These are phyloP conservation scores for Thalia dealbata DNA, from an alignment of 176 grass and related monocot genomes.

Conservation along the genomic window DNA sequence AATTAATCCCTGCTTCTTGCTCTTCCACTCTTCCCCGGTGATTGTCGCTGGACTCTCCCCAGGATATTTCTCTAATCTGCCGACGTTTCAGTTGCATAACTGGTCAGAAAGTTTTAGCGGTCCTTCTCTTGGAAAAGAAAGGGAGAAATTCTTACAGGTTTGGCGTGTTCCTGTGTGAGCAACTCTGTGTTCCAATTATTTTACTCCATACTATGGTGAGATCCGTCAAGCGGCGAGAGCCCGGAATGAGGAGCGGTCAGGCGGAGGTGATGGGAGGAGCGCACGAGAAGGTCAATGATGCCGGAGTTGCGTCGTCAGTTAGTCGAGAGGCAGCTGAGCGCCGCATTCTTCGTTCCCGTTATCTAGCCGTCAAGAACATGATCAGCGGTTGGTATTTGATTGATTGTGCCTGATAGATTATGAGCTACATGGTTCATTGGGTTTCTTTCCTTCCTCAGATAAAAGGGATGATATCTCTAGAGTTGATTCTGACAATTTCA, in stretches of 20 bases:
- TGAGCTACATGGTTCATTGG: background rate
- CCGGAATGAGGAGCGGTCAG: background rate
- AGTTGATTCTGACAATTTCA: constrained; percentile 49
- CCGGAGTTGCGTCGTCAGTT: background rate
- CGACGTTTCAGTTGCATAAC: too few species aligned
- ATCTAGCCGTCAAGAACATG: constrained; percentile 60
- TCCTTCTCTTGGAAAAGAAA: too few species aligned
- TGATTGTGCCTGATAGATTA: background rate
- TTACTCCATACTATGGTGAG: background rate
- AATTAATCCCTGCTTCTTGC: background rate
- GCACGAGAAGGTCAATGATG: background rate
- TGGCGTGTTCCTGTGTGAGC: background rate
- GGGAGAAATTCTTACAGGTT: background rate
- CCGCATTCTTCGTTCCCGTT: constrained; percentile 60
- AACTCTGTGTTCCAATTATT: too few species aligned
- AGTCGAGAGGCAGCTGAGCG: constrained; percentile 37
- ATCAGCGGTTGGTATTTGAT: constrained; percentile 45
- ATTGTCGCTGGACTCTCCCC: too few species aligned
- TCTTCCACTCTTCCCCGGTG: background rate
- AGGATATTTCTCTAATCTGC: too few species aligned
- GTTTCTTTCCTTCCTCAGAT: constrained; percentile 29
- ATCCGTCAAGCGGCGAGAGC: background rate
- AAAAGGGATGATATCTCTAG: constrained; percentile 59
- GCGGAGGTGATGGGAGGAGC: background rate
- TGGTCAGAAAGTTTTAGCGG: too few species aligned